Conservation (phyloP, 345 rosid genomes). For the Abelmoschus esculentus region DNA sequence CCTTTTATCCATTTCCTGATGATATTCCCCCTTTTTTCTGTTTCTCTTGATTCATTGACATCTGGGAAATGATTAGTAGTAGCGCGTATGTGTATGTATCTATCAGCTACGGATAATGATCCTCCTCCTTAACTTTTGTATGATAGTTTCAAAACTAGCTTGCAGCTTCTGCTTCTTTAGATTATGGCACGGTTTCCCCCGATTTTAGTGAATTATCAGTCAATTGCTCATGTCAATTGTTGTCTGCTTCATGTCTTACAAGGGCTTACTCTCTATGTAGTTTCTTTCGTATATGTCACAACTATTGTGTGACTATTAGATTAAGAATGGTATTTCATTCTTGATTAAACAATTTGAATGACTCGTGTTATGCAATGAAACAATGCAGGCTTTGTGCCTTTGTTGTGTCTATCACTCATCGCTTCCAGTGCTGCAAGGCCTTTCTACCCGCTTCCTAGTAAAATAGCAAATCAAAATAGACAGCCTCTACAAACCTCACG, state of each 20-base stretch:
- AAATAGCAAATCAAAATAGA: constrained; percentile 6
- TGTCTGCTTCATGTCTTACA: neutral
- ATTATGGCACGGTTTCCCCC: neutral
- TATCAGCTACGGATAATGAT: neutral
- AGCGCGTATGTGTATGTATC: no score
- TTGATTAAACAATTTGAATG: neutral
- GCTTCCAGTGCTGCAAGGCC: constrained; percentile 59
- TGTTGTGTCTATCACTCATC: constrained; percentile 37
- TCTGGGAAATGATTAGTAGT: neutral
- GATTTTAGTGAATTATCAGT: neutral
- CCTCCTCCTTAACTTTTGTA: neutral
- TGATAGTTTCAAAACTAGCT: no score
- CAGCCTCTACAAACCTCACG: constrained; percentile 72
- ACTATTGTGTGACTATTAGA: no score
- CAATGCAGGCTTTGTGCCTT: constrained; percentile 39
- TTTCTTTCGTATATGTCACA: no score
- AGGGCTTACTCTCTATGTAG: neutral
- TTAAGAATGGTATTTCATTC: no score
- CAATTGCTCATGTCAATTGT: neutral
- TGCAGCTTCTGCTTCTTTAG: neutral
- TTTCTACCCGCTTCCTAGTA: constrained; percentile 78
- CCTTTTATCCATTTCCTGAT: no score
- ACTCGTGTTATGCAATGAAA: neutral
- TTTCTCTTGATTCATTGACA: neutral
- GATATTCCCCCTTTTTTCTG: no score